A percentile compares a stretch with the other conserved stretches of the same genome.
Conservation (phyloP, 305 asterid species). For the Fraxinus paxiana region DNA sequence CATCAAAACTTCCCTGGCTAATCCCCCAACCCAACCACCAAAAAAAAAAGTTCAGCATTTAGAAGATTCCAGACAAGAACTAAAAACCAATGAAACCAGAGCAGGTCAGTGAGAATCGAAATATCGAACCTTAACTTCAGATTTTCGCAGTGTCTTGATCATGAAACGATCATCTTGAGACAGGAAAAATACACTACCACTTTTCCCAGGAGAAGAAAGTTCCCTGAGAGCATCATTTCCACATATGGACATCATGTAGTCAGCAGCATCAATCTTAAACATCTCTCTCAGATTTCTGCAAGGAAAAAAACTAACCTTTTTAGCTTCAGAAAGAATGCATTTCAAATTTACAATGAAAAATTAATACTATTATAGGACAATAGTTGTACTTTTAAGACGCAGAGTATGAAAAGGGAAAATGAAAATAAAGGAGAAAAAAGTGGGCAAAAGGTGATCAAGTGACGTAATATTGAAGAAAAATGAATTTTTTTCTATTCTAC, state of each 20-base stretch:
- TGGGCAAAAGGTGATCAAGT: neutral
- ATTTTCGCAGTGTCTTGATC: constrained; percentile 90
- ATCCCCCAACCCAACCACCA: neutral
- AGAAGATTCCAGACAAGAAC: neutral
- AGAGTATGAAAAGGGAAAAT: constrained; percentile 1
- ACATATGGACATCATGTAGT: constrained; percentile 98
- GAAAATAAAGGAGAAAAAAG: neutral
- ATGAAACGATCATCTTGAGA: constrained; percentile 98
- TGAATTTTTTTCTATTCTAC: neutral
- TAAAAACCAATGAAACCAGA: constrained; percentile 11
- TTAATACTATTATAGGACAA: constrained; percentile 5
- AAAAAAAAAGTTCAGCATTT: neutral
- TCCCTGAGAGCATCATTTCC: constrained; percentile 94
- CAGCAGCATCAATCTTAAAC: constrained; percentile 96
- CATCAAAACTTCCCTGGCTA: neutral
- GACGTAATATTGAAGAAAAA: neutral
- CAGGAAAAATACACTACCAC: constrained; percentile 94
- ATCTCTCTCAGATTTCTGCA: constrained; percentile 87
- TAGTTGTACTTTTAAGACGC: neutral
- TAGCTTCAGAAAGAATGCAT: constrained; percentile 17
- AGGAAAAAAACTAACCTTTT: constrained; percentile 11
- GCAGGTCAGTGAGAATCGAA: constrained; percentile 23
- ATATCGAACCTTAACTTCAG: constrained; percentile 85
- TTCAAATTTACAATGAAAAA: constrained; percentile 6
- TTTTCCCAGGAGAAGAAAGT: constrained; percentile 98